A percentile compares a stretch with the other conserved stretches of the same genome.
phyloP scores from a whole-genome alignment of 2,329 filamentous ascomycete genomes.

The Plenodomus tracheiphilus region DNA sequence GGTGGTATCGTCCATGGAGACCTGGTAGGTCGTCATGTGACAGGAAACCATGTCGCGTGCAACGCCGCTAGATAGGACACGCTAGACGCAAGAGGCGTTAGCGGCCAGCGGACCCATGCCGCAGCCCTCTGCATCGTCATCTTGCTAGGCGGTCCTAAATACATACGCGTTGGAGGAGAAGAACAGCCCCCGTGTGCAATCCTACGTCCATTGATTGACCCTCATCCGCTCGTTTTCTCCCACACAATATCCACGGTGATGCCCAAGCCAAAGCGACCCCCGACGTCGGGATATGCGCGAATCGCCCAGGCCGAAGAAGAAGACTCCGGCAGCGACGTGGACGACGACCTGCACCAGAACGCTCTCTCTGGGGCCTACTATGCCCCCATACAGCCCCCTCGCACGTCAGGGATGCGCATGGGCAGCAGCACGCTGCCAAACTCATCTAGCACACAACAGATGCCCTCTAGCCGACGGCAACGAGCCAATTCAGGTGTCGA shows the following conservation, averaged over 20 bases:
- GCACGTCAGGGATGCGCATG: slow-evolving; percentile 49
- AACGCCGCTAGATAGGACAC: slow-evolving; percentile 12
- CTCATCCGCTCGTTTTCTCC: slow-evolving; percentile 1
- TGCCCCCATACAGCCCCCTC: slow-evolving; percentile 53
- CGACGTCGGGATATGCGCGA: slow-evolving; percentile 55
- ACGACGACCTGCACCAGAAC: slow-evolving; percentile 45
- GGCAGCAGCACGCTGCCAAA: slow-evolving; percentile 33
- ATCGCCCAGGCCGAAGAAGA: slow-evolving; percentile 58
- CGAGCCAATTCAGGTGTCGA: slow-evolving; percentile 89
- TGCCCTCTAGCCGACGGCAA: no score
- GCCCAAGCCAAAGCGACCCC: slow-evolving; percentile 43
- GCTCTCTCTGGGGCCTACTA: slow-evolving; percentile 47
- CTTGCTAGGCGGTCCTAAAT: slow-evolving; percentile 4
- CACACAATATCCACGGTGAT: slow-evolving; percentile 16
- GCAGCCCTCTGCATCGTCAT: slow-evolving; percentile 29
- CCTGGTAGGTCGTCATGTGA: slow-evolving; percentile 1
- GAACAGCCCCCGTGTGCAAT: not conserved
- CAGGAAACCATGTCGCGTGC: slow-evolving; percentile 1
- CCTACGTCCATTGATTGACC: slow-evolving; percentile 6
- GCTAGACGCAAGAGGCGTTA: slow-evolving; percentile 10
- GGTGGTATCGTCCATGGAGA: no score
- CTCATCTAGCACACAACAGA: slow-evolving; percentile 41
- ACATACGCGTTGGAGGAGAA: slow-evolving; percentile 8
- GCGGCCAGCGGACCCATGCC: slow-evolving; percentile 19
- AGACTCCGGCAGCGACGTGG: slow-evolving; percentile 43